Base-by-base conservation (phyloP, 2,329 filamentous ascomycete genomes). In the Thelonectria blattea region DNA sequence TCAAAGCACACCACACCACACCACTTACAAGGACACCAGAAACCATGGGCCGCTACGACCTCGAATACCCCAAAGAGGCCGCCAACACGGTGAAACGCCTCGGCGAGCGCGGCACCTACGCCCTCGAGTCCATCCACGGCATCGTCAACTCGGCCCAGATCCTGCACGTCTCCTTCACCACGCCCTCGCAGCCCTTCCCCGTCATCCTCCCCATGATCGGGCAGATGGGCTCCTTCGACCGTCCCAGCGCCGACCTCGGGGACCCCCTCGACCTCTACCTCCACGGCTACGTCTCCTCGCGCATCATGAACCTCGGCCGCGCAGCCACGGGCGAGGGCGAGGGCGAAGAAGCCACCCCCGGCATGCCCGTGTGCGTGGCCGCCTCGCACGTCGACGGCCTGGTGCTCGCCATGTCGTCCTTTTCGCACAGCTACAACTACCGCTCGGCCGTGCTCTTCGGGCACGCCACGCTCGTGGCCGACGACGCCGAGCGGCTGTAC, bases 381-480 rank as follows among this genome's bases (percentile, higher is more conserved):
- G 90, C 90, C 1, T 91, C 87, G 47, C 87, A 90, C 72, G 78
- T 96, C 41, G 91, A 96, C 77, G 92, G 92, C 41, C 80, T 95
- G 53, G 88, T 96, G 9, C 85, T 96, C 32, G 85, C 90, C 18
- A 83, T 96, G 14, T 92, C 92, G 0, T 90, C 92, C 12, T 91
- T 91, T 79, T 86, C 85, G 60, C 91, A 96, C 80, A 91, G 86
- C 78, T 93, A 92, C 80, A 94, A 96, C 80, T 96, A 95, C 79
- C 91, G 91, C 63, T 92, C 88, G 41, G 91, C 90, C 11, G 80
- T 92, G 9, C 81, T 95, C 12, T 92, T 94, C 71, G 93, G 92
- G 1, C 85, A 88, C 72, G 92, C 89, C 0, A 80, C 76, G 9
- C 75, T 89, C 2, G 90, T 96, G 7, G 84, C 85, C 2, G 85